Percentiles rank a stretch among this genome's conserved stretches.
Conservation (phyloP, 257 asterid species). For the Solanum pimpinellifolium region DNA sequence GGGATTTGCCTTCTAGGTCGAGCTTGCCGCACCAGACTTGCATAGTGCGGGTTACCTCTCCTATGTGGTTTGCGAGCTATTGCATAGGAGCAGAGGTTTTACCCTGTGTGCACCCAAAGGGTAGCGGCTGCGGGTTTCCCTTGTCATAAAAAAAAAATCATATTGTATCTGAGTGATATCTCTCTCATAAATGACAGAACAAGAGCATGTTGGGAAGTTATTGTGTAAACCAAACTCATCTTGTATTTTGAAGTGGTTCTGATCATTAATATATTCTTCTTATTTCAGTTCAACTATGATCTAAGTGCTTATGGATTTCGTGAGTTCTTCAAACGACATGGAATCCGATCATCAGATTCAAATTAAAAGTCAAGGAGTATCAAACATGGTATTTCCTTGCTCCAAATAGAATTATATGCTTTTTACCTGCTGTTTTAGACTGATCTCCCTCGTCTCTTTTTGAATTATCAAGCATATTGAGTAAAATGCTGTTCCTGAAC, state of each 20-base stretch:
- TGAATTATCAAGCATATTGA: not conserved
- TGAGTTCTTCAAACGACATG: constrained; percentile 77
- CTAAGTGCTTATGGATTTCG: constrained; percentile 74
- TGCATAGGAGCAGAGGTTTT: no score
- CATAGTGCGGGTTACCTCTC: no score
- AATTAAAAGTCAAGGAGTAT: constrained; percentile 7
- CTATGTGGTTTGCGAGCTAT: no score
- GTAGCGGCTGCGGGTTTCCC: no score
- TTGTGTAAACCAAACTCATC: not conserved
- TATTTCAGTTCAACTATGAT: constrained; percentile 59
- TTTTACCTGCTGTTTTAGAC: not conserved
- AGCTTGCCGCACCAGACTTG: no score
- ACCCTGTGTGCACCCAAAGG: no score
- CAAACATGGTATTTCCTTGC: not conserved
- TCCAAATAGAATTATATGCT: not conserved
- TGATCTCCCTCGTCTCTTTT: not conserved
- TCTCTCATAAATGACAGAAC: not conserved
- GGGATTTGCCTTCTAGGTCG: no score
- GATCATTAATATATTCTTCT: not conserved
- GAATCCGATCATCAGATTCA: constrained; percentile 30
- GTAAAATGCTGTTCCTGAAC: not conserved
- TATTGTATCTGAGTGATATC: not conserved
- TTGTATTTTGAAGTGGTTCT: not conserved
- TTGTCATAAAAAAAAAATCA: not conserved
- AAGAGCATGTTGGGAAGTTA: not conserved